A percentile compares a stretch with the other conserved stretches of the same genome.
Evolutionary conservation across 129 eudicot species (phyloP).

Genomic region (Flaveria robusta): DNA sequence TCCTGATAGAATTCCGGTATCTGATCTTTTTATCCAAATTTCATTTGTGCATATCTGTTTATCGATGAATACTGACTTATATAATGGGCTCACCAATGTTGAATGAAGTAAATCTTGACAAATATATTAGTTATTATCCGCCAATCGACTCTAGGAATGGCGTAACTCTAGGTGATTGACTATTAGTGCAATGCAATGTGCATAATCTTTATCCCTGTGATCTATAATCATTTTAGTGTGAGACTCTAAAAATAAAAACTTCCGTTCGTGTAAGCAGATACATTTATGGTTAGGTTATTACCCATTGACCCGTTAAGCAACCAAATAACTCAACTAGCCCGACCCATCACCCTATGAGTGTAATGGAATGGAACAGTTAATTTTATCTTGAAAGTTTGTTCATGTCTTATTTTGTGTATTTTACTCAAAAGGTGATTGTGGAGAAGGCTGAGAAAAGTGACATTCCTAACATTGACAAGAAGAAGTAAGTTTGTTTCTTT

Average conservation of each 20-base stretch:
- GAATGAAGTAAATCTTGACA: background rate
- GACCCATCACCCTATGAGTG: background rate
- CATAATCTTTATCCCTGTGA: too few relatives aligned
- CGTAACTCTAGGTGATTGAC: too few relatives aligned
- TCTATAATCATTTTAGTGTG: too few relatives aligned
- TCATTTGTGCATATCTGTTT: background rate
- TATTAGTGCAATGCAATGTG: too few relatives aligned
- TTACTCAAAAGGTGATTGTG: conserved; percentile 58
- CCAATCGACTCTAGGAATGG: background rate
- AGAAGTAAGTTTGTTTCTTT: conserved; percentile 51
- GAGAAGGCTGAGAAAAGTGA: conserved; percentile 73
- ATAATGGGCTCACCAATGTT: background rate
- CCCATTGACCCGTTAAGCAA: background rate
- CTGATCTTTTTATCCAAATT: background rate
- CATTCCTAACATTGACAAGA: conserved; percentile 71
- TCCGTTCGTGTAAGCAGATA: too few relatives aligned
- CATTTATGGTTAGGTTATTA: too few relatives aligned
- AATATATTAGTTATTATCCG: background rate
- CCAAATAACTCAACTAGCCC: background rate
- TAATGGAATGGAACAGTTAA: background rate
- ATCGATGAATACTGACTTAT: background rate
- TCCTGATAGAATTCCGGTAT: conserved; percentile 78
- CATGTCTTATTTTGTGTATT: conserved; percentile 18
- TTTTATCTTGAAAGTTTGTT: conserved; percentile 11
- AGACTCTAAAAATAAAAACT: too few relatives aligned